Percentiles rank a stretch among this genome's conserved stretches.
Evolutionary conservation across 306 rosid genomes (phyloP).

Genomic region (Prunus mira): DNA sequence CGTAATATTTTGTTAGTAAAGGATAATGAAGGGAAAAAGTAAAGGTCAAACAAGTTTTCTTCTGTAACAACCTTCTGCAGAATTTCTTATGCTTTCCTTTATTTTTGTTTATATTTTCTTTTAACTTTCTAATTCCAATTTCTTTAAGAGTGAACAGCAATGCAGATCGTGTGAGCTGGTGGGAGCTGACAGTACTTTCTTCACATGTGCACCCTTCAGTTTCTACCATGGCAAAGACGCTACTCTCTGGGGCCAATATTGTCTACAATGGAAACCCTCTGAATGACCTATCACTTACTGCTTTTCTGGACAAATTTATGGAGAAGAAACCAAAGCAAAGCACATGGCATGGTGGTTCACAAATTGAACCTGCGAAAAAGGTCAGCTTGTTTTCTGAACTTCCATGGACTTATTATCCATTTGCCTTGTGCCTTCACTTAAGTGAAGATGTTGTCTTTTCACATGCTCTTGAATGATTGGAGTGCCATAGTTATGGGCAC

Average conservation of each 20-base stretch:
- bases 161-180: conserved; percentile 87
- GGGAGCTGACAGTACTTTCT: conserved; percentile 87
- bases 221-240: conserved; percentile 81
- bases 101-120: no score
- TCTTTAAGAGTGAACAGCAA: conserved; percentile 49
- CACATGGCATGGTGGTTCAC: conserved; percentile 94
- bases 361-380: conserved; percentile 93
- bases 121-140: background rate
- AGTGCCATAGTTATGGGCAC: background rate
- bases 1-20: background rate
- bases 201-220: conserved; percentile 94
- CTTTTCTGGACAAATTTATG: conserved; percentile 96
- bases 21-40: background rate
- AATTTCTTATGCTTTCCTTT: background rate
- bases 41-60: background rate
- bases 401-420: background rate
- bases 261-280: conserved; percentile 90
- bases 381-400: conserved; percentile 30
- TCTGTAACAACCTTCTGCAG: background rate
- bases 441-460: background rate
- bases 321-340: conserved; percentile 87
- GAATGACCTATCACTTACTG: conserved; percentile 67
- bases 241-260: conserved; percentile 87
- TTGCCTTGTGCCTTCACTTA: background rate
- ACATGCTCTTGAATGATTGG: background rate